Percentiles rank a stretch among this genome's conserved stretches.
Evolutionary conservation across 1,284 basidiomycete genomes (phyloP).

Genomic region (Irpex sp.): DNA sequence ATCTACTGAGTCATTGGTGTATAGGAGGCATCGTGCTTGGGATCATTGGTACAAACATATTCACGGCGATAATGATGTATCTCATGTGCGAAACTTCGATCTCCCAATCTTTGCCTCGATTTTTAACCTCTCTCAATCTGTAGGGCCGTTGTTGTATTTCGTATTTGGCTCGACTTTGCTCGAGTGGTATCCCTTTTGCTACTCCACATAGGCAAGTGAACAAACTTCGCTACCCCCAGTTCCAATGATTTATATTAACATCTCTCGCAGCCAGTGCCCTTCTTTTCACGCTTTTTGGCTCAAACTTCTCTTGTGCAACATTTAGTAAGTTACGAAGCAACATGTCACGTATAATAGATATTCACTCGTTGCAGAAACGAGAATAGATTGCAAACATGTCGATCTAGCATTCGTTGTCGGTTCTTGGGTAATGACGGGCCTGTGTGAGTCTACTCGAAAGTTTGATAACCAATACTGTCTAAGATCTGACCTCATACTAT

Average conservation of each 20-base stretch:
- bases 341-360: neutral
- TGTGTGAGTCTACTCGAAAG: slow-evolving; percentile 23
- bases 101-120: neutral
- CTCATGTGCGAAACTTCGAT: slow-evolving; percentile 37
- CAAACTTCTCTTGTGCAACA: slow-evolving; percentile 37
- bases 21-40: slow-evolving; percentile 37
- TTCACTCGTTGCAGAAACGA: slow-evolving; percentile 20
- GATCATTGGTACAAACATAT: slow-evolving; percentile 32
- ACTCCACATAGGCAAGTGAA: slow-evolving; percentile 34
- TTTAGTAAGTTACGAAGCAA: slow-evolving; percentile 30
- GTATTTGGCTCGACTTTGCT: slow-evolving; percentile 39
- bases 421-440: slow-evolving; percentile 36
- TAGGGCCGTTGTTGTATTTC: slow-evolving; percentile 46
- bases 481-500: neutral
- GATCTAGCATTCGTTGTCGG: slow-evolving; percentile 31
- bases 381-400: slow-evolving; percentile 30
- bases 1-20: neutral
- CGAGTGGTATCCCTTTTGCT: slow-evolving; percentile 35
- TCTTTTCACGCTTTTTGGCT: slow-evolving; percentile 32
- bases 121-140: neutral
- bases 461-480: neutral
- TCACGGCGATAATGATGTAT: slow-evolving; percentile 41
- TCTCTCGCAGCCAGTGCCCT: slow-evolving; percentile 26
- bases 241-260: slow-evolving; percentile 7
- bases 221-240: neutral